Evolutionary conservation across 75 land plant species (phyloP), one percentile per base, ranked within the genome.

Genomic region (Ceratopteris richardii): DNA sequence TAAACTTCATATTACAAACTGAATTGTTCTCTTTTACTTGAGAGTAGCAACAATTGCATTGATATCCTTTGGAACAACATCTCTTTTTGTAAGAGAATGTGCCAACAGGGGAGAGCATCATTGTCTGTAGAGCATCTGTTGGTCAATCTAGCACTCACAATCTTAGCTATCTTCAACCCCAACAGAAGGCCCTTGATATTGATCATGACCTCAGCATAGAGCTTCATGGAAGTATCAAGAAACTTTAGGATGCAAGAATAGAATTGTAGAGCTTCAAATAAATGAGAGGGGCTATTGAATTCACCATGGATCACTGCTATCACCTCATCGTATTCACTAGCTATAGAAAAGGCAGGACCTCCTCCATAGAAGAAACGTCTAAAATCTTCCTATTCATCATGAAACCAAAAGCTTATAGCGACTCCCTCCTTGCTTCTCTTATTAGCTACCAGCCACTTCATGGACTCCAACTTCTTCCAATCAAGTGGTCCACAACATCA

Each of bases 181-280:
- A 82, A 29, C 36, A 88, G 30, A 19, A 44, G 68, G 62, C 47
- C 47, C 72, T 88, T 89, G 31, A 85, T 69, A 30, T 57, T 66
- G 66, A 63, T 30, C 46, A 65, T 76, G 70, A 54, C 54, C 0
- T 71, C 64, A 43, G 57, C 25, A 53, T 50, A 57, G 56, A 46
- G 27, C 50, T 48, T 58, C 82, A 33, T 36, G 39, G 41, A 57
- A 42, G 79, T 83, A 52, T 80, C 82, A 25, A 85, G 74, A 24
- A 86, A 90, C 51, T 90, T 93, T 40, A 87, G 48, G 69, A 90
- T n/a, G 39, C 69, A 64, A 10, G 82, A 46, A 66, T 90, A 90
- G 67, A 80, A 77, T 60, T 84, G 93, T 19, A 90, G 61, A 39
- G 80, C 75, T 52, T 66, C 79, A n/a, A 70, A 29, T 37, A 87